phyloP scores from a whole-genome alignment of 2,329 filamentous ascomycete species.

The Trichoderma semiorbis region DNA sequence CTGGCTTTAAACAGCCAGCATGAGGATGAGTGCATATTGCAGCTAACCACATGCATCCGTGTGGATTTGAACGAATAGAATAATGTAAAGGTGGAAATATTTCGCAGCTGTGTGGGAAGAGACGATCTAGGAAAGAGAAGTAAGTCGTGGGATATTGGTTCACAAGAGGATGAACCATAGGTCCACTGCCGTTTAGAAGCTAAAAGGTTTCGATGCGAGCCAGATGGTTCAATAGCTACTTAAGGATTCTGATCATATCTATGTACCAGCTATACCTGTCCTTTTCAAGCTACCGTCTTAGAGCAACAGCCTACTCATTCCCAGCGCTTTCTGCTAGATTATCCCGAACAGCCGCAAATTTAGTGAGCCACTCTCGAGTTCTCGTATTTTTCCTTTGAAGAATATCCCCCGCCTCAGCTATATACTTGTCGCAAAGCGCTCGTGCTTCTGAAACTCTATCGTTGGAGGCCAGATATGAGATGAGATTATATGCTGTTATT shows the following conservation, averaged over 20 bases:
- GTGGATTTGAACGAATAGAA: not conserved
- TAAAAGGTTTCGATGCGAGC: not conserved
- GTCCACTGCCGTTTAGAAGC: not conserved
- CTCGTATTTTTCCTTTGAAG: not conserved
- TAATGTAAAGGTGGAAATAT: not conserved
- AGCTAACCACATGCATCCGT: not conserved
- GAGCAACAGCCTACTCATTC: not conserved
- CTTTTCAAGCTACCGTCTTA: not conserved
- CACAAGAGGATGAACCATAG: not conserved
- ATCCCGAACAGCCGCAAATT: not conserved
- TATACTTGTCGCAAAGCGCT: not conserved
- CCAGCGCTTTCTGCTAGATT: not conserved
- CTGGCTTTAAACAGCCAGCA: not conserved
- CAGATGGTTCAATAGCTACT: not conserved
- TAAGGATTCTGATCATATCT: not conserved
- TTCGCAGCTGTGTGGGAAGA: not conserved
- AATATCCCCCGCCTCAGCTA: not conserved
- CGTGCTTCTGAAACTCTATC: not conserved
- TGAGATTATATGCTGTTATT: not conserved
- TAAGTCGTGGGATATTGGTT: not conserved
- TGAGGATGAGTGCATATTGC: not conserved
- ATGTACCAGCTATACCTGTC: not conserved
- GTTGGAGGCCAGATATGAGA: not conserved
- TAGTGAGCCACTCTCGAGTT: not conserved
- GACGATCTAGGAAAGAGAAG: not conserved